phyloP scores from a whole-genome alignment of 345 rosid genomes.

The Cochlearia excelsa region DNA sequence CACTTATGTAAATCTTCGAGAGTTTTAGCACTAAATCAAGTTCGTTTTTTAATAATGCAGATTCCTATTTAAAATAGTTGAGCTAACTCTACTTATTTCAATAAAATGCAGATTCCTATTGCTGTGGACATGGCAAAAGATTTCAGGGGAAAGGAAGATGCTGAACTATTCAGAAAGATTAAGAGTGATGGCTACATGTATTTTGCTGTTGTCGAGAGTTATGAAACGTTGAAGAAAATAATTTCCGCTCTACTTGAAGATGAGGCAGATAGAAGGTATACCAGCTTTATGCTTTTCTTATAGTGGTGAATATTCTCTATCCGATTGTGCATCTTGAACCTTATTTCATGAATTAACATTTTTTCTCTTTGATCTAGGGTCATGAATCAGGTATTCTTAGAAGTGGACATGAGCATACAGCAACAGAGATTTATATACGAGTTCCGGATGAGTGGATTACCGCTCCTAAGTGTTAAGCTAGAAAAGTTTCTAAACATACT shows the following conservation, averaged over 20 bases:
- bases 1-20: neutral
- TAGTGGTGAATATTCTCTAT: neutral
- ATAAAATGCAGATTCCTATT: slow-evolving; percentile 64
- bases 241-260: slow-evolving; percentile 57
- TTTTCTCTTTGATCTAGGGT: slow-evolving; percentile 44
- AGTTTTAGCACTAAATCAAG: neutral
- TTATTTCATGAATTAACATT: slow-evolving; percentile 3
- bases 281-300: neutral
- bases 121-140: slow-evolving; percentile 98
- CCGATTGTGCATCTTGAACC: slow-evolving; percentile 7
- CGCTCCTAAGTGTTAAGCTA: slow-evolving; percentile 62
- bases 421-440: slow-evolving; percentile 46
- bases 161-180: slow-evolving; percentile 72
- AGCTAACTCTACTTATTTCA: too few relatives aligned
- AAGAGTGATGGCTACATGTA: slow-evolving; percentile 58
- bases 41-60: slow-evolving; percentile 34
- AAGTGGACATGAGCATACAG: slow-evolving; percentile 49
- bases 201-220: slow-evolving; percentile 77
- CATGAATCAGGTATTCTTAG: slow-evolving; percentile 45
- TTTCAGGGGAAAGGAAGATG: slow-evolving; percentile 67
- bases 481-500: slow-evolving; percentile 68
- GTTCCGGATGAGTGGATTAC: slow-evolving; percentile 70
- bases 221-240: slow-evolving; percentile 63
- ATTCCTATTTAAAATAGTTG: slow-evolving; percentile 50
- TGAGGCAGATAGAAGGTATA: slow-evolving; percentile 61